Conservation (phyloP, 2,329 filamentous ascomycete species). For the Claviceps sp. region DNA sequence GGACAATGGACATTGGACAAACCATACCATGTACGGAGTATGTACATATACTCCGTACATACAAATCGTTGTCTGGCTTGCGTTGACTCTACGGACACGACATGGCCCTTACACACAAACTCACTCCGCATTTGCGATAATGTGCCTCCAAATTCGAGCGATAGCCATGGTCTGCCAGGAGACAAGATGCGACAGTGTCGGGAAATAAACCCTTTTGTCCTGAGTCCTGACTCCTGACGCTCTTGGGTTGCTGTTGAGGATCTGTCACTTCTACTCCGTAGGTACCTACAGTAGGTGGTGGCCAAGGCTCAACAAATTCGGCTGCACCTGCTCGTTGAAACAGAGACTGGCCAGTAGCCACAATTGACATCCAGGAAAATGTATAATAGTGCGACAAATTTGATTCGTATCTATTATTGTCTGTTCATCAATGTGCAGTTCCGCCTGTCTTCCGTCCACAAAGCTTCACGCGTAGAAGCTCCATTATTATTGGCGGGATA, state of each 20-base stretch:
- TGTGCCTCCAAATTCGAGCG: background rate
- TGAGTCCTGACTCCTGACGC: background rate
- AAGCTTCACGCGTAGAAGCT: too few species aligned
- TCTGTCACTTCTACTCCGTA: background rate
- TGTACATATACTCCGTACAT: too few species aligned
- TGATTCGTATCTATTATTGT: too few species aligned
- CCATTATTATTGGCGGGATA: too few species aligned
- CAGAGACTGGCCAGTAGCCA: too few species aligned
- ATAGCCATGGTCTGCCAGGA: background rate
- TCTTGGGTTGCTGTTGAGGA: background rate
- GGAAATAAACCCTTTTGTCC: background rate
- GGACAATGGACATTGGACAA: background rate
- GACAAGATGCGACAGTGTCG: background rate
- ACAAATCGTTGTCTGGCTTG: too few species aligned
- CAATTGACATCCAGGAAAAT: too few species aligned
- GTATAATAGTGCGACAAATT: too few species aligned
- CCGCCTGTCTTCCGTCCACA: too few species aligned
- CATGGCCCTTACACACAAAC: background rate
- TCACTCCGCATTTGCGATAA: background rate
- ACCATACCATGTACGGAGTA: too few species aligned
- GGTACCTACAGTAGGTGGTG: background rate
- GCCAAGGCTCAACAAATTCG: conserved; percentile 5
- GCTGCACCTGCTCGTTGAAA: background rate
- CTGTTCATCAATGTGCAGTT: too few species aligned
- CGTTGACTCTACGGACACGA: too few species aligned